Conservation (phyloP, 148 eudicot species). For the Rhododendron molle region DNA sequence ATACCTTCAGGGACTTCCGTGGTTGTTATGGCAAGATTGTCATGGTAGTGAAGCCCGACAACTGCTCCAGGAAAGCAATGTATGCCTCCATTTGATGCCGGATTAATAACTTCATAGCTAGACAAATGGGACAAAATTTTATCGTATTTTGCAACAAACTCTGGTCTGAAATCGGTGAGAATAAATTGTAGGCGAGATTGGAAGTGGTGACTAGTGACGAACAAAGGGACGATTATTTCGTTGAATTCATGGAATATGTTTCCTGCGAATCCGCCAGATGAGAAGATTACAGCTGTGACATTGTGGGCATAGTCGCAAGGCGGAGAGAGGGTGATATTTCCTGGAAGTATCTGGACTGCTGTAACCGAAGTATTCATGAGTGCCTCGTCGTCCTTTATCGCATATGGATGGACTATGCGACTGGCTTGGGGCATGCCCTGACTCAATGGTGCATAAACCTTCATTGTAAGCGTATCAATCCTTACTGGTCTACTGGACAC, state of each 20-base stretch:
- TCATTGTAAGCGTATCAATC: slow-evolving; percentile 16
- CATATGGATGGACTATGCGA: slow-evolving; percentile 34
- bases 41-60: slow-evolving; percentile 48
- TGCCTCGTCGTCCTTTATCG: slow-evolving; percentile 37
- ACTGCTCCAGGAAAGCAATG: slow-evolving; percentile 57
- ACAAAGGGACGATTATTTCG: slow-evolving; percentile 59
- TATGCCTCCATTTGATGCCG: slow-evolving; percentile 21
- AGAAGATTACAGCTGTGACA: slow-evolving; percentile 54
- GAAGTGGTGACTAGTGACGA: slow-evolving; percentile 41
- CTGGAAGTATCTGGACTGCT: slow-evolving; percentile 41
- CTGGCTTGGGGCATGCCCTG: not conserved
- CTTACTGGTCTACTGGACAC: slow-evolving; percentile 24
- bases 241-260: slow-evolving; percentile 58
- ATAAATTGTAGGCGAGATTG: slow-evolving; percentile 31
- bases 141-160: slow-evolving; percentile 33
- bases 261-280: slow-evolving; percentile 49
- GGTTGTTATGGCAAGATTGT: slow-evolving; percentile 25
- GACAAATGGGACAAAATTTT: slow-evolving; percentile 35
- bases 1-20: slow-evolving; percentile 29
- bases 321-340: slow-evolving; percentile 24
- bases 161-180: slow-evolving; percentile 31
- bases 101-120: slow-evolving; percentile 25
- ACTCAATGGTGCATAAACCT: slow-evolving; percentile 23
- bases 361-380: slow-evolving; percentile 22
- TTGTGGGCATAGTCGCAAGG: slow-evolving; percentile 42